These are phyloP conservation scores for Cyamopsis tetragonoloba DNA, from an alignment of 306 rosid species.

Conservation along the genomic window DNA sequence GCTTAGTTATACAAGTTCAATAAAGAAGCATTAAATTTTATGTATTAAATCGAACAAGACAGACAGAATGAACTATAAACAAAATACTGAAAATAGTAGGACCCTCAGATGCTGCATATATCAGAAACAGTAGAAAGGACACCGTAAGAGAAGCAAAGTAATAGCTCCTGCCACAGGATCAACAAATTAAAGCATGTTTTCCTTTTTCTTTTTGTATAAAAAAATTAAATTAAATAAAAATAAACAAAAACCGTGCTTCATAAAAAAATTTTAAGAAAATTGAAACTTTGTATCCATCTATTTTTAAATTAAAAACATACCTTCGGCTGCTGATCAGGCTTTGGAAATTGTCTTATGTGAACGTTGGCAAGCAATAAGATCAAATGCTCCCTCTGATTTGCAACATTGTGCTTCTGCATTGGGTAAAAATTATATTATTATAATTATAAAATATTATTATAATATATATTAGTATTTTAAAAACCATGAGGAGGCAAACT, in stretches of 20 bases:
- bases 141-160: background rate
- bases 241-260: background rate
- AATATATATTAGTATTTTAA: too few relatives aligned
- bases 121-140: background rate
- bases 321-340: slow-evolving; percentile 99
- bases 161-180: background rate
- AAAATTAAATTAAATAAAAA: background rate
- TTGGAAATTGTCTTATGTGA: slow-evolving; percentile 90
- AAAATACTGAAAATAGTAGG: background rate
- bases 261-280: background rate
- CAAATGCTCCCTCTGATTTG: slow-evolving; percentile 97
- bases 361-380: slow-evolving; percentile 92
- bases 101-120: background rate
- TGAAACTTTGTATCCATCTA: background rate
- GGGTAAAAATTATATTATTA: background rate
- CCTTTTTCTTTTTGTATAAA: background rate
- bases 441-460: too few relatives aligned
- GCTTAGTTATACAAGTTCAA: background rate
- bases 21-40: background rate
- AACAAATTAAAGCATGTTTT: background rate
- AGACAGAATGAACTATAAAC: background rate
- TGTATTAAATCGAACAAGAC: background rate
- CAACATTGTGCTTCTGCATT: slow-evolving; percentile 88
- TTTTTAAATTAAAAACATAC: slow-evolving; percentile 35
- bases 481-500: slow-evolving; percentile 2